These are phyloP conservation scores for Aspergillus arachidicola DNA, from an alignment of 2,329 filamentous ascomycete species.

Conservation along the genomic window DNA sequence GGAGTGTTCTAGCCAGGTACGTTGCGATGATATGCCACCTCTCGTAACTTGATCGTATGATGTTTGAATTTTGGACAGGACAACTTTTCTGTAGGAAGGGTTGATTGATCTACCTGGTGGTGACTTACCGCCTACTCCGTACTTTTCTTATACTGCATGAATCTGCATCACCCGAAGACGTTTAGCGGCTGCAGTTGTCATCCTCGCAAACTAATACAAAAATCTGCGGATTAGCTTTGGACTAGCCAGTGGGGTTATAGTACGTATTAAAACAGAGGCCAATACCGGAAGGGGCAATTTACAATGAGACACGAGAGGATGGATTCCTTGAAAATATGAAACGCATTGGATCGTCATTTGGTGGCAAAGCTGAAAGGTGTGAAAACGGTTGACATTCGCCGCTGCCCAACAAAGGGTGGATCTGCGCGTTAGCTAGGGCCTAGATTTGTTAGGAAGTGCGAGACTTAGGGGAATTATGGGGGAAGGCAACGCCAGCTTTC, in stretches of 20 bases:
- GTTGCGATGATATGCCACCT: neutral
- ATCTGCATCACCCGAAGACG: conserved; percentile 13
- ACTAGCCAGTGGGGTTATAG: conserved; percentile 2
- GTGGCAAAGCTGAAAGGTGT: conserved; percentile 22
- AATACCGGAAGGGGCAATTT: neutral
- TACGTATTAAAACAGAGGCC: neutral
- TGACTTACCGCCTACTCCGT: conserved; percentile 15
- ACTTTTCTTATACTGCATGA: conserved; percentile 9
- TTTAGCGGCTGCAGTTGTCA: conserved; percentile 4
- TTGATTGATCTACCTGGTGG: conserved; percentile 17
- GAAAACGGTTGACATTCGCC: conserved; percentile 18
- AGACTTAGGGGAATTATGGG: neutral
- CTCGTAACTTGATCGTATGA: neutral
- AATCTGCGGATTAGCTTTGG: conserved; percentile 3
- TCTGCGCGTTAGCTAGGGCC: conserved; percentile 14
- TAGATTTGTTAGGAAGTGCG: conserved; percentile 7
- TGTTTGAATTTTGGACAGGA: neutral
- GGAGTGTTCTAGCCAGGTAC: neutral
- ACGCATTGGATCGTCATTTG: conserved; percentile 16
- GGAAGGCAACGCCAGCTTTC: neutral
- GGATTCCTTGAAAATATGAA: conserved; percentile 15
- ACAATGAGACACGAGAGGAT: neutral
- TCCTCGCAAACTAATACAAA: conserved; percentile 3
- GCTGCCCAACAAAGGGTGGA: conserved; percentile 21
- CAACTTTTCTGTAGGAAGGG: neutral